phyloP scores from a whole-genome alignment of 2,329 filamentous ascomycete genomes.

The Cordyceps tenuipes region DNA sequence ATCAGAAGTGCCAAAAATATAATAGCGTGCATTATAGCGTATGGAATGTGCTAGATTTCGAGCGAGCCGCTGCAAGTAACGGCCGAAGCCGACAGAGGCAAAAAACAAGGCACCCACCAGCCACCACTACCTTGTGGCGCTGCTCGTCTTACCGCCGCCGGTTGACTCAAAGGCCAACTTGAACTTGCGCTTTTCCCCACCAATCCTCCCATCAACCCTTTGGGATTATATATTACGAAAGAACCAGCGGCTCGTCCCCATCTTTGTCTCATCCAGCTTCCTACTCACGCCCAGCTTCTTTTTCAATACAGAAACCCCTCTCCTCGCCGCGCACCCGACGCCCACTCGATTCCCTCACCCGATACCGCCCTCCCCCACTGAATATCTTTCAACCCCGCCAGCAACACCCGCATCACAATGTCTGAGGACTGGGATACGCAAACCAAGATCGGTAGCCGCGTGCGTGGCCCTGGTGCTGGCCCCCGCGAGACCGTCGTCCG shows the following conservation, averaged over 20 bases:
- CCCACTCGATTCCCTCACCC: conserved; percentile 6
- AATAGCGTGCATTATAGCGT: neutral
- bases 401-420: conserved; percentile 47
- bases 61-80: neutral
- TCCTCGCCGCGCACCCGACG: neutral
- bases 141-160: conserved; percentile 19
- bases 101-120: neutral
- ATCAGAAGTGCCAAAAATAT: neutral
- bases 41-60: conserved; percentile 9
- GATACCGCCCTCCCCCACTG: neutral
- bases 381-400: conserved; percentile 8
- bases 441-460: conserved; percentile 91
- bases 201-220: conserved; percentile 21
- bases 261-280: neutral
- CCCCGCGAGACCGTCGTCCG: conserved; percentile 82
- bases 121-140: conserved; percentile 20
- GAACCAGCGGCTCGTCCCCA: neutral
- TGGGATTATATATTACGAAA: conserved; percentile 15
- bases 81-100: neutral
- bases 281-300: neutral
- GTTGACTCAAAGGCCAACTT: conserved; percentile 27
- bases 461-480: conserved; percentile 55
- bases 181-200: conserved; percentile 11
- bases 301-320: neutral
- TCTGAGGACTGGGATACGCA: conserved; percentile 71